Percentiles rank a stretch among this genome's conserved stretches.
phyloP scores from a whole-genome alignment of 371 early-diverging fungal genomes.

The Mortierella sp. region DNA sequence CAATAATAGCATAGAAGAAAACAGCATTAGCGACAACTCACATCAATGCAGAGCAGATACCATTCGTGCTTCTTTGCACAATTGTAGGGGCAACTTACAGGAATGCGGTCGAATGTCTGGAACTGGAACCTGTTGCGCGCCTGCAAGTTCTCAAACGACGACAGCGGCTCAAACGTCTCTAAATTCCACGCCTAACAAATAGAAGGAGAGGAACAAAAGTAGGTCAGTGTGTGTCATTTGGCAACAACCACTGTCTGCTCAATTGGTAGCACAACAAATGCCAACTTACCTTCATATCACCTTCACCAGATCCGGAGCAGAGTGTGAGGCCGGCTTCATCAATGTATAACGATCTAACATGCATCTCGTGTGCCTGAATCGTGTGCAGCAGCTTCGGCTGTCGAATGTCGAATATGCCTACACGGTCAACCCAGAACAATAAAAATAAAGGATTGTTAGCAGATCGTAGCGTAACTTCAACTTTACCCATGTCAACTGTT shows the following conservation, averaged over 20 bases:
- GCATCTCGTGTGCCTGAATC: slow-evolving; percentile 78
- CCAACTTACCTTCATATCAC: slow-evolving; percentile 66
- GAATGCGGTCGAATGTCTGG: slow-evolving; percentile 69
- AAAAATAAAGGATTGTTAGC: slow-evolving; percentile 6
- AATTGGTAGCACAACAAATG: neutral
- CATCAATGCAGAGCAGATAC: too few relatives aligned
- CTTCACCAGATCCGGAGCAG: slow-evolving; percentile 75
- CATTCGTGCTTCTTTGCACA: too few relatives aligned
- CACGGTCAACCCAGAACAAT: neutral
- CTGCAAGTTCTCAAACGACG: slow-evolving; percentile 64
- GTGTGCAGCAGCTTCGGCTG: slow-evolving; percentile 75
- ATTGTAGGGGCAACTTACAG: too few relatives aligned
- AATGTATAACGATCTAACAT: slow-evolving; percentile 77
- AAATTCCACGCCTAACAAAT: slow-evolving; percentile 75
- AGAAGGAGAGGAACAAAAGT: neutral
- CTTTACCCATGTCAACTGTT: too few relatives aligned
- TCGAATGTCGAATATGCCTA: slow-evolving; percentile 84
- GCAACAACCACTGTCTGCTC: neutral
- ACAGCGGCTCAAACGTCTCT: slow-evolving; percentile 67
- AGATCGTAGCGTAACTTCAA: too few relatives aligned
- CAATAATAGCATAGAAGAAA: neutral
- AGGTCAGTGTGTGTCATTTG: neutral
- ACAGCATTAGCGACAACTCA: too few relatives aligned
- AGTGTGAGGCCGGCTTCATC: slow-evolving; percentile 69
- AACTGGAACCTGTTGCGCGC: slow-evolving; percentile 71